Percentiles rank a stretch among this genome's conserved stretches.
phyloP scores from a whole-genome alignment of 2,329 filamentous ascomycete genomes.

The Stemphylium lycopersici region DNA sequence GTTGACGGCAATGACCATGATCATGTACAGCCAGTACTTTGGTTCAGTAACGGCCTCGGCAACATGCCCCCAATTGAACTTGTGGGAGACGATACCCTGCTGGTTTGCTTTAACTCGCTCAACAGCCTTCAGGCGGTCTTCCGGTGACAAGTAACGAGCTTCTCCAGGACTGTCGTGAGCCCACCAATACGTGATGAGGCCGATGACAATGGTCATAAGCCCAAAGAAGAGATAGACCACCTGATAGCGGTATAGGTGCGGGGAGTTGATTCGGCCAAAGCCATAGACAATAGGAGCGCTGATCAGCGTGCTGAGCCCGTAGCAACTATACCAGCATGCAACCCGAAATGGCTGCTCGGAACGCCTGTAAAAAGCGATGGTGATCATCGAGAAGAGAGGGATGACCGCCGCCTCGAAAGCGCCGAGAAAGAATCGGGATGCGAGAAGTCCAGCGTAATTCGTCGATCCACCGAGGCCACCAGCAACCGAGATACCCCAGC shows the following conservation, averaged over 20 bases:
- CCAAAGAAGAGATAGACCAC: constrained; percentile 57
- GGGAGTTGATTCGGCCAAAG: constrained; percentile 62
- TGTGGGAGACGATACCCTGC: constrained; percentile 72
- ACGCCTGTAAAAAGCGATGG: constrained; percentile 31
- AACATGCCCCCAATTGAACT: constrained; percentile 70
- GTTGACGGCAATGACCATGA: constrained; percentile 32
- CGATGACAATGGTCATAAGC: constrained; percentile 48
- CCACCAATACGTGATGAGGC: constrained; percentile 50
- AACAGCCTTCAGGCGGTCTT: constrained; percentile 70
- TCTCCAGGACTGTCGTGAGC: constrained; percentile 65
- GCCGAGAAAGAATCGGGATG: constrained; percentile 30
- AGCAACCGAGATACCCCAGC: constrained; percentile 56
- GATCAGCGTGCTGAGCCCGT: constrained; percentile 64
- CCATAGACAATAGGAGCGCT: constrained; percentile 67
- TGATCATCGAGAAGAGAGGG: constrained; percentile 36
- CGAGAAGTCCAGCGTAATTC: constrained; percentile 27
- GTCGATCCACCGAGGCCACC: constrained; percentile 28
- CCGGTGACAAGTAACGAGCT: constrained; percentile 64
- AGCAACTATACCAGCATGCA: constrained; percentile 69
- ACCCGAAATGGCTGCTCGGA: constrained; percentile 29
- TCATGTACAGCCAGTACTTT: constrained; percentile 57
- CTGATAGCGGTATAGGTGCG: constrained; percentile 66
- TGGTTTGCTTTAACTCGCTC: constrained; percentile 76
- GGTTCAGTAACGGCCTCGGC: constrained; percentile 62
- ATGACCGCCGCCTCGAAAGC: constrained; percentile 36